These are phyloP conservation scores for Grosmannia penicillata DNA, from an alignment of 2,329 filamentous ascomycete species.

Conservation along the genomic window DNA sequence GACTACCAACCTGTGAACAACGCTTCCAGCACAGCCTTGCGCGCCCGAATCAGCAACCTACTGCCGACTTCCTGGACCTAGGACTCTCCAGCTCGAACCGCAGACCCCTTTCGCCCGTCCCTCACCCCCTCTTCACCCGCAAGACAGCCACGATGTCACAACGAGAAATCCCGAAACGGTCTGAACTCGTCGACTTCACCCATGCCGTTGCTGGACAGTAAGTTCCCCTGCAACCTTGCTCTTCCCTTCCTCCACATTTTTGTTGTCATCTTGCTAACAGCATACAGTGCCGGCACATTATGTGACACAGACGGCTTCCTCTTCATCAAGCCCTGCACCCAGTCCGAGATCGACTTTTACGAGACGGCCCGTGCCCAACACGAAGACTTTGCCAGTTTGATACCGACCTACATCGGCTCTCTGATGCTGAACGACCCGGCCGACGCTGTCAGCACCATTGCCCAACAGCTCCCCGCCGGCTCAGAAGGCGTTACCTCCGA, in stretches of 20 bases:
- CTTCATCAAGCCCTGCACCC: conserved; percentile 87
- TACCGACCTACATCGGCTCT: conserved; percentile 75
- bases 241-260: conserved; percentile 26
- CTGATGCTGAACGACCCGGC: conserved; percentile 49
- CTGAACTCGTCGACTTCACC: conserved; percentile 53
- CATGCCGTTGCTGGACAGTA: conserved; percentile 77
- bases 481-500: conserved; percentile 27
- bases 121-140: no score
- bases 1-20: no score
- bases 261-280: background rate
- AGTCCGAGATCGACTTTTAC: conserved; percentile 81
- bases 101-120: no score
- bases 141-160: conserved; percentile 10
- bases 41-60: no score
- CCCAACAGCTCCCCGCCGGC: conserved; percentile 31
- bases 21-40: no score
- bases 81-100: background rate
- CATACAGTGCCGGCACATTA: conserved; percentile 68
- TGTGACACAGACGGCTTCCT: conserved; percentile 70
- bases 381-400: conserved; percentile 60
- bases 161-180: conserved; percentile 35
- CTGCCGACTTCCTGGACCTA: no score
- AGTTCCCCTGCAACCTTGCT: conserved; percentile 18
- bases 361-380: conserved; percentile 52
- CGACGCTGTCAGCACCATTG: conserved; percentile 25